These are phyloP conservation scores for Termitomyces sp. DNA, from an alignment of 768 basidiomycete genomes.

Conservation along the genomic window DNA sequence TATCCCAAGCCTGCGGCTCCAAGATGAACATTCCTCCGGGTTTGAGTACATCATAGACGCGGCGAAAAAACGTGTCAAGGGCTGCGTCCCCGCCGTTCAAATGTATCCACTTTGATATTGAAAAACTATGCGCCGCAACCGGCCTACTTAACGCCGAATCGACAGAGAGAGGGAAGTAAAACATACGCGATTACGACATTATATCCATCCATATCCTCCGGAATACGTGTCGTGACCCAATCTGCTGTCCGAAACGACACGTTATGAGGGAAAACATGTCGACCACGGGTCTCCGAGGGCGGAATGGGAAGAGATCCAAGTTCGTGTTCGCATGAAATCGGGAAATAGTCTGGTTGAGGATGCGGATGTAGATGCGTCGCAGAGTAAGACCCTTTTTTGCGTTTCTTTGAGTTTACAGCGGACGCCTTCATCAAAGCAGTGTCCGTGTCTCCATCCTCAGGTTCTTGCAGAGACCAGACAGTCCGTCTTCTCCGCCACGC, in stretches of 20 bases:
- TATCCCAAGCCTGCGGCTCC: slow-evolving; percentile 83
- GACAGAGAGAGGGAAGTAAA: not conserved
- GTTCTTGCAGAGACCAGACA: slow-evolving; percentile 66
- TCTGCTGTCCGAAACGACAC: slow-evolving; percentile 65
- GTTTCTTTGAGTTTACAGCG: slow-evolving; percentile 11
- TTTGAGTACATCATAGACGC: slow-evolving; percentile 50
- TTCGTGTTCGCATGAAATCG: slow-evolving; percentile 67
- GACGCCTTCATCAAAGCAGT: not conserved
- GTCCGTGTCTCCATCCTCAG: slow-evolving; percentile 13
- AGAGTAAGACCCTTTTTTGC: slow-evolving; percentile 15
- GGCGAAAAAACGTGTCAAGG: slow-evolving; percentile 59
- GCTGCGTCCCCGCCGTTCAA: slow-evolving; percentile 75
- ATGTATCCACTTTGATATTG: slow-evolving; percentile 91
- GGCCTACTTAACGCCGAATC: not conserved
- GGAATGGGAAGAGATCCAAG: slow-evolving; percentile 74
- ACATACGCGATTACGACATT: slow-evolving; percentile 78
- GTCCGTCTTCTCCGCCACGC: slow-evolving; percentile 71
- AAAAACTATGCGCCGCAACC: slow-evolving; percentile 46
- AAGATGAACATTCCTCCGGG: slow-evolving; percentile 66
- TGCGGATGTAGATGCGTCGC: not conserved
- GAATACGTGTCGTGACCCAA: slow-evolving; percentile 56
- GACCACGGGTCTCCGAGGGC: slow-evolving; percentile 23
- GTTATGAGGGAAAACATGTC: slow-evolving; percentile 69
- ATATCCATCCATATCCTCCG: slow-evolving; percentile 57
- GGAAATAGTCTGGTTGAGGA: slow-evolving; percentile 54